A percentile compares a stretch with the other conserved stretches of the same genome.
Evolutionary conservation across 2,329 filamentous ascomycete genomes (phyloP).

Genomic region (Cladosporium sphaerospermum): DNA sequence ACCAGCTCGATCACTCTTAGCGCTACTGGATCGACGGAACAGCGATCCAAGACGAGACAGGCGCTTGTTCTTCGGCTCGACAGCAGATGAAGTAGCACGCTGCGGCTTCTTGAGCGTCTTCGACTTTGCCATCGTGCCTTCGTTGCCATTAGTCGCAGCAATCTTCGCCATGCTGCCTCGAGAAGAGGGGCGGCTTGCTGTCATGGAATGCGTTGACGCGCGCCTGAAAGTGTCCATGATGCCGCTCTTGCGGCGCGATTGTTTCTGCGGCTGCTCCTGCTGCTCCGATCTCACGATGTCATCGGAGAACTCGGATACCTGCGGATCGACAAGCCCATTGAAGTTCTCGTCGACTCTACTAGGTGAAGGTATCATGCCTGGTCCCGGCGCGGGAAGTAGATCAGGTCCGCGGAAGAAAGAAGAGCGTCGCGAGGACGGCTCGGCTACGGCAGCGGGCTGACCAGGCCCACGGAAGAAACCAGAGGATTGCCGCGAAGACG

Average conservation of each 20-base stretch:
- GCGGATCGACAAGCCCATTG: conserved; percentile 7
- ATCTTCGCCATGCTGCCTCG: not conserved
- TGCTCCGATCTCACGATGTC: conserved; percentile 1
- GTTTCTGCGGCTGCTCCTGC: not conserved
- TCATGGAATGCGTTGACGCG: not conserved
- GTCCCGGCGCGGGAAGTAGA: not conserved
- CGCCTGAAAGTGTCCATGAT: conserved; percentile 8
- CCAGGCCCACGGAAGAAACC: conserved; percentile 19
- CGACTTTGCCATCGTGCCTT: not conserved
- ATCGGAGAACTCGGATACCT: not conserved
- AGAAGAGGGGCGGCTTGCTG: not conserved
- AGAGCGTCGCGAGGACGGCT: conserved; percentile 13
- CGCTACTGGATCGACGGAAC: conserved; percentile 35
- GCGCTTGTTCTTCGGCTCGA: conserved; percentile 36
- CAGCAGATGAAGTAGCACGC: conserved; percentile 20
- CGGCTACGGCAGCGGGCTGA: not conserved
- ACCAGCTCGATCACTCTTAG: not conserved
- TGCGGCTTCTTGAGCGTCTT: conserved; percentile 28
- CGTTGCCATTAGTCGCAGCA: not conserved
- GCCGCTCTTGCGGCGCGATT: conserved; percentile 6
- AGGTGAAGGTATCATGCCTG: not conserved
- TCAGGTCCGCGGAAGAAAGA: conserved; percentile 19
- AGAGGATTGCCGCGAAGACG: conserved; percentile 13
- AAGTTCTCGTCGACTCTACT: conserved; percentile 6
- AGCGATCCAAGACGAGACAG: conserved; percentile 41